Evolutionary conservation across 2,329 filamentous ascomycete genomes (phyloP).

Genomic region (Venturia aucupariae): DNA sequence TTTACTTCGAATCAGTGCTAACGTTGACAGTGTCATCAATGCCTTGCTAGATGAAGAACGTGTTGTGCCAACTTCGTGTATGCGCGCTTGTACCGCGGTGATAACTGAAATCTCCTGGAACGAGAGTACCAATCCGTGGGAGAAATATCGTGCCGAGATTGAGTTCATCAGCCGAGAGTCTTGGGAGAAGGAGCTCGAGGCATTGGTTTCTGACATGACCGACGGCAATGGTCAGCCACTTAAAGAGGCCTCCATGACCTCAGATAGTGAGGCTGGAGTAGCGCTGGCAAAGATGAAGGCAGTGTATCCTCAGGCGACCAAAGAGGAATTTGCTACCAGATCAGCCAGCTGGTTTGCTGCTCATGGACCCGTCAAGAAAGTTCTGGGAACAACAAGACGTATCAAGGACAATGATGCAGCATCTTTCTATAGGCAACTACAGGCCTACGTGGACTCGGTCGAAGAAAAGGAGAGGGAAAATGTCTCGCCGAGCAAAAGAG

Average conservation of each 20-base stretch:
- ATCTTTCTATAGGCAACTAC: conserved; percentile 9
- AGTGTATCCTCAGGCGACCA: conserved; percentile 9
- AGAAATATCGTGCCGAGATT: conserved; percentile 45
- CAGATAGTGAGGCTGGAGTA: conserved; percentile 4
- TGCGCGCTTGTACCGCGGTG: conserved; percentile 53
- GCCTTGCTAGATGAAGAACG: conserved; percentile 53
- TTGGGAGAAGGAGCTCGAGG: conserved; percentile 11
- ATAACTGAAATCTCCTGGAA: conserved; percentile 54
- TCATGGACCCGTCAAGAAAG: conserved; percentile 30
- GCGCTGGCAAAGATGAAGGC: conserved; percentile 6
- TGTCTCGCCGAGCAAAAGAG: conserved; percentile 12
- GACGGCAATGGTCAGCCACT: neutral
- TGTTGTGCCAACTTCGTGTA: conserved; percentile 47
- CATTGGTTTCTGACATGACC: neutral
- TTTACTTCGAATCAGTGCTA: no score
- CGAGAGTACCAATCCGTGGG: conserved; percentile 27
- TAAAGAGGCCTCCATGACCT: neutral
- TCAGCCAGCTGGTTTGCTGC: neutral
- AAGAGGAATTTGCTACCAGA: neutral
- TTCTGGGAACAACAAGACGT: conserved; percentile 4
- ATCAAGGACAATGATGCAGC: neutral
- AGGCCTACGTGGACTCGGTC: neutral
- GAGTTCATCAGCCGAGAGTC: conserved; percentile 45
- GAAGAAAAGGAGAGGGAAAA: conserved; percentile 15
- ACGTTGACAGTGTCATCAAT: conserved; percentile 56